Evolutionary conservation across 108 stramenopile genomes (phyloP).

Genomic region (Cyclotella sp.): DNA sequence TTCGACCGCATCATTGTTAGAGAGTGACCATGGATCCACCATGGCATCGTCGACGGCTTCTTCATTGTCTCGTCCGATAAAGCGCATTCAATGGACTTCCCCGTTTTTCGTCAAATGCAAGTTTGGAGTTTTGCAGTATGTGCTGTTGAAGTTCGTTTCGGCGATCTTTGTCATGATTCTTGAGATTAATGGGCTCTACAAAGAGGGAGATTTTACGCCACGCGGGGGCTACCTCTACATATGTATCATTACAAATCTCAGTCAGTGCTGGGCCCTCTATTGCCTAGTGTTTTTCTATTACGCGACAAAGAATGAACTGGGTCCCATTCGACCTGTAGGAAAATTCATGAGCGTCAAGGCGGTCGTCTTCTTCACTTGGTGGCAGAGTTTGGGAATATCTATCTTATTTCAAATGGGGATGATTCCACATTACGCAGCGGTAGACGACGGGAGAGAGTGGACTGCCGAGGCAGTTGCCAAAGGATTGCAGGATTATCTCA

Average conservation of each 20-base stretch:
- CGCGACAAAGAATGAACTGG: constrained; percentile 90
- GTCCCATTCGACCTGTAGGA: constrained; percentile 90
- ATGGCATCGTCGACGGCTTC: constrained; percentile 1
- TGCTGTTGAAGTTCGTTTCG: constrained; percentile 83
- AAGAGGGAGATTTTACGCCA: constrained; percentile 89
- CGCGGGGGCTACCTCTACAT: constrained; percentile 87
- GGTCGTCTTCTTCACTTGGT: constrained; percentile 97
- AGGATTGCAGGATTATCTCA: constrained; percentile 95
- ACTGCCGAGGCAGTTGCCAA: constrained; percentile 92
- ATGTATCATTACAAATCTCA: constrained; percentile 87
- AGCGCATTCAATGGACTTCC: constrained; percentile 83
- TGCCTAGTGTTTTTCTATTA: constrained; percentile 95
- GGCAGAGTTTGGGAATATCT: constrained; percentile 88
- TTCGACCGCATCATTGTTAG: neutral
- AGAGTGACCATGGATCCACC: constrained; percentile 18
- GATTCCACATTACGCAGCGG: constrained; percentile 76
- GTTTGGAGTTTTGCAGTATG: constrained; percentile 94
- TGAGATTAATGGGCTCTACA: constrained; percentile 75
- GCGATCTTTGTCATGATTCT: constrained; percentile 65
- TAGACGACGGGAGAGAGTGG: constrained; percentile 59
- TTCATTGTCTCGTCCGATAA: constrained; percentile 50
- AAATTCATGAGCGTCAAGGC: constrained; percentile 96
- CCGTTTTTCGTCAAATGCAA: constrained; percentile 91
- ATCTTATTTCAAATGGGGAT: constrained; percentile 83
- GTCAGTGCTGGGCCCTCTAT: constrained; percentile 97